Evolutionary conservation across 305 asterid genomes (phyloP).

Genomic region (Nicotiana rustica): DNA sequence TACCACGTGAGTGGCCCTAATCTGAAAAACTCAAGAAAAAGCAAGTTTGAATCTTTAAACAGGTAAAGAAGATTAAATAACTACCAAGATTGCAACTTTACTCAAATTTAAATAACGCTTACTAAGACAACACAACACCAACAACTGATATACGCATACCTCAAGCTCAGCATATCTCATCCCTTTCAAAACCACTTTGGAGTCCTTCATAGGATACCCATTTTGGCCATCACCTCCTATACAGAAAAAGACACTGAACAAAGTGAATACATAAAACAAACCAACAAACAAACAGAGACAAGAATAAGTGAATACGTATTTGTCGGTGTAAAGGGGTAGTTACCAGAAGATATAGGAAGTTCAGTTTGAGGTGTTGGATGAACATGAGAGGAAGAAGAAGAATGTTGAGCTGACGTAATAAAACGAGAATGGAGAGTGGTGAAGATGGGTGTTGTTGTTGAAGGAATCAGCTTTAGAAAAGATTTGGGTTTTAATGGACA

Average conservation of each 20-base stretch:
- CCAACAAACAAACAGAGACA: neutral
- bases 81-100: slow-evolving; percentile 16
- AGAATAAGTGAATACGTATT: neutral
- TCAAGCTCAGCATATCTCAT: slow-evolving; percentile 81
- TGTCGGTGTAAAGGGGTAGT: neutral
- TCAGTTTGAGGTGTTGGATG: slow-evolving; percentile 30
- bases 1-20: neutral
- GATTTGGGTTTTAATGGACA: slow-evolving; percentile 37
- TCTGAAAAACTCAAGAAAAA: neutral
- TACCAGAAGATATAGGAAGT: slow-evolving; percentile 45
- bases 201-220: slow-evolving; percentile 45
- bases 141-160: slow-evolving; percentile 46
- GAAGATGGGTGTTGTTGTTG: slow-evolving; percentile 41
- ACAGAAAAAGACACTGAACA: neutral
- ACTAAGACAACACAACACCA: neutral
- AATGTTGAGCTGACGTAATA: slow-evolving; percentile 46
- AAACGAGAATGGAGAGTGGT: slow-evolving; percentile 31
- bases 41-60: neutral
- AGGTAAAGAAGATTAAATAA: neutral
- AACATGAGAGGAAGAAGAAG: slow-evolving; percentile 39
- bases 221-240: slow-evolving; percentile 46
- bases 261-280: neutral
- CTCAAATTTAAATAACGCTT: neutral
- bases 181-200: slow-evolving; percentile 81
- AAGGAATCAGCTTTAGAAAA: slow-evolving; percentile 34